These are phyloP conservation scores for Hypoxylon sp. DNA, from an alignment of 2,329 filamentous ascomycete species.

Conservation along the genomic window DNA sequence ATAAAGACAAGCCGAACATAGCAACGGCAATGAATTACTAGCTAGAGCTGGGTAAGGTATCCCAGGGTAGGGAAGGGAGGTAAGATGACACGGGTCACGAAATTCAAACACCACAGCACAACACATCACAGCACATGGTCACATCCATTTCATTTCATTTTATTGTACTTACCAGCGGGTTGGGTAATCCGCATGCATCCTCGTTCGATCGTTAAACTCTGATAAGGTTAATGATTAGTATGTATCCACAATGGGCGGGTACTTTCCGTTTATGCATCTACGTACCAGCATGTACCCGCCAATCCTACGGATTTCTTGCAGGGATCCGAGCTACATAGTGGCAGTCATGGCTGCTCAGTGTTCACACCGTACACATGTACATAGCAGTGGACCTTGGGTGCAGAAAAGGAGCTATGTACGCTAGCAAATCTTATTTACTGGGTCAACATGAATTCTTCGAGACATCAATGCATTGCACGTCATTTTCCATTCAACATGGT, in stretches of 20 bases:
- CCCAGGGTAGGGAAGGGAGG: slow-evolving; percentile 12
- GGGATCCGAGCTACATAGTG: slow-evolving; percentile 8
- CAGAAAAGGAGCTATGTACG: slow-evolving; percentile 12
- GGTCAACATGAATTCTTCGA: slow-evolving; percentile 9
- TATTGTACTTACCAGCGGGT: slow-evolving; percentile 23
- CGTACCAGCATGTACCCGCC: background rate
- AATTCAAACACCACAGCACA: slow-evolving; percentile 22
- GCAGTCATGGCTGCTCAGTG: too few relatives aligned
- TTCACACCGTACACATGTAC: too few relatives aligned
- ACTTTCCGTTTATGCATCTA: background rate
- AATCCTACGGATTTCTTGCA: slow-evolving; percentile 12
- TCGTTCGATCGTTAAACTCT: slow-evolving; percentile 24
- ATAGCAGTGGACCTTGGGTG: background rate
- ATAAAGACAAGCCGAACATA: slow-evolving; percentile 27
- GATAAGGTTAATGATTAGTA: slow-evolving; percentile 14
- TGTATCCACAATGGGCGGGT: background rate
- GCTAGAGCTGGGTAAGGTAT: slow-evolving; percentile 24
- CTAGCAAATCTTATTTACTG: slow-evolving; percentile 33
- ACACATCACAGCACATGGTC: slow-evolving; percentile 5
- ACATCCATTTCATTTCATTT: slow-evolving; percentile 18
- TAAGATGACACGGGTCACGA: slow-evolving; percentile 44
- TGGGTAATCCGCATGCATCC: slow-evolving; percentile 16
- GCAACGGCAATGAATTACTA: slow-evolving; percentile 33
- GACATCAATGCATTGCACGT: background rate
- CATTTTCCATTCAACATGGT: background rate